Evolutionary conservation across 768 basidiomycete species (phyloP), one percentile per base, ranked within the genome.

Genomic region (Cystoderma amianthinum): DNA sequence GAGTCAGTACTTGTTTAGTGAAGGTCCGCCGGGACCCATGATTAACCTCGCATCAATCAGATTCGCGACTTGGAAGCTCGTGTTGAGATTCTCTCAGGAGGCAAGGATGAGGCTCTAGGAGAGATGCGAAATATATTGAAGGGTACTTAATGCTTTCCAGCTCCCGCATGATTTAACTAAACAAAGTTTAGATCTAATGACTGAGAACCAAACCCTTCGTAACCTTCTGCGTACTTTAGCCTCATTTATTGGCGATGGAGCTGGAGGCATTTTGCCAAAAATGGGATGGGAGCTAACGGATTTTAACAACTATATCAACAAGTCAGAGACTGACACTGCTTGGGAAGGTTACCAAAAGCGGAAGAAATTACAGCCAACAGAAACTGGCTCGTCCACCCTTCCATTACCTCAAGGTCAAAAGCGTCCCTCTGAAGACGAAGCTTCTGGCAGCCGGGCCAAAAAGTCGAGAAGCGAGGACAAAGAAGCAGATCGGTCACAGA

Each of bases 1-100:
- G 84, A 58, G 84, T 83, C 43, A 44, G 69, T 61, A 6, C 16
- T 24, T 21, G 18, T 25, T 32, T 32, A n/a, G n/a, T n/a, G n/a
- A n/a, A n/a, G n/a, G n/a, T n/a, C n/a, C n/a, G n/a, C n/a, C n/a
- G n/a, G n/a, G n/a, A n/a, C n/a, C n/a, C n/a, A n/a, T n/a, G 34
- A 35, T 25, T 40, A n/a, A 15, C 41, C 35, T 20, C 30, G 37
- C 16, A 30, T 40, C 17, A 17, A 10, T 9, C 51, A 96, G 89
- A 93, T 96, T 60, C 87, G 92, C 16, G 93, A 96, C 63, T 78
- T 96, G 25, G 93, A 96, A 64, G 92, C 92, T 15, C 79, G 88
- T 34, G 90, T 96, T n/a, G 92, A 94, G 62, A 82, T 96, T 5
- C 74, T 96, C 13, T 95, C 92, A 4, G 91, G 89, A 15, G 88